phyloP scores from a whole-genome alignment of 208 protist species.

The Trypanosoma melophagium region DNA sequence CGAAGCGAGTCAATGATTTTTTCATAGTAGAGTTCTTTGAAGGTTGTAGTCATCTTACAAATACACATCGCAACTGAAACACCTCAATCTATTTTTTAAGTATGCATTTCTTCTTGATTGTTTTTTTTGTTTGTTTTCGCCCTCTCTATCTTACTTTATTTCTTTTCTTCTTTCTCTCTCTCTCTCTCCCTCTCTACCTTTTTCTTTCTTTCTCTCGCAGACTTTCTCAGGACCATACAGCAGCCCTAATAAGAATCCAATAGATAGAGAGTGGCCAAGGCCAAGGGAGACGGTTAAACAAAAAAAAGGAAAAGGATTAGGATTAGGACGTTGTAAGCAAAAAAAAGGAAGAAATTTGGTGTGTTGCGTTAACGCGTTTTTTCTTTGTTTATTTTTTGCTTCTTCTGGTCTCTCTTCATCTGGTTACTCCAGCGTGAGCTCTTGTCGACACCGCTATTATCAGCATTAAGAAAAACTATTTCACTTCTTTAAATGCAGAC shows the following conservation, averaged over 20 bases:
- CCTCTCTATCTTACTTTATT: constrained; percentile 16
- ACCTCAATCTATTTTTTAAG: background rate
- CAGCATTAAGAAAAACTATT: too few relatives aligned
- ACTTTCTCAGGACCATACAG: background rate
- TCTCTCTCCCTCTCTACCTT: constrained; percentile 3
- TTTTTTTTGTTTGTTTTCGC: constrained; percentile 18
- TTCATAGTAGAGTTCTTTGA: too few relatives aligned
- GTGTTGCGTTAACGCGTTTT: too few relatives aligned
- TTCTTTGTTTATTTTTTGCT: too few relatives aligned
- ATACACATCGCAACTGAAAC: too few relatives aligned
- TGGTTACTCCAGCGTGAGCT: too few relatives aligned
- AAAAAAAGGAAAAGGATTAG: constrained; percentile 8
- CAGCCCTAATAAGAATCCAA: background rate
- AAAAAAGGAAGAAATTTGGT: background rate
- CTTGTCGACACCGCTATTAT: too few relatives aligned
- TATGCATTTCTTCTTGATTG: constrained; percentile 1
- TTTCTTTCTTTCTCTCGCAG: background rate
- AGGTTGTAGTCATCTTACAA: too few relatives aligned
- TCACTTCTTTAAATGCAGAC: too few relatives aligned
- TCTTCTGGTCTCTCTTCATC: too few relatives aligned
- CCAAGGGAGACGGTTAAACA: background rate
- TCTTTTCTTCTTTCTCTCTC: constrained; percentile 7
- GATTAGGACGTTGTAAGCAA: background rate
- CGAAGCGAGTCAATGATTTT: background rate
- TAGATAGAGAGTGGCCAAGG: background rate